Percentiles rank a stretch among this genome's conserved stretches.
Conservation (phyloP, 1,284 basidiomycete genomes). For the Ustilago xerochloae region DNA sequence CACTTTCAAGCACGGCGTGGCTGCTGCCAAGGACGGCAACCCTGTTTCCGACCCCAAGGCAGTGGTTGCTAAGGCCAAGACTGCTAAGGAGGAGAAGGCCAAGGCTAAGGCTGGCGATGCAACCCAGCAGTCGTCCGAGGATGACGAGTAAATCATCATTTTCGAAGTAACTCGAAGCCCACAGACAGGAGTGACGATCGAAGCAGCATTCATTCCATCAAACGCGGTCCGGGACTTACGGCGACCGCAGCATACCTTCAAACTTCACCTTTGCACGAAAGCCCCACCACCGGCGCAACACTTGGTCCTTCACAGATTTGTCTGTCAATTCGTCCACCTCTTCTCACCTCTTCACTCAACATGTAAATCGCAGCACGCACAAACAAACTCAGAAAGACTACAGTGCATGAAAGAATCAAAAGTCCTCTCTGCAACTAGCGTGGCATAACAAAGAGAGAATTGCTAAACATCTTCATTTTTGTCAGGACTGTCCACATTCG, state of each 20-base stretch:
- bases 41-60: constrained; percentile 43
- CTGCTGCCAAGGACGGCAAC: constrained; percentile 52
- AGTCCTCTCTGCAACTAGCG: not conserved
- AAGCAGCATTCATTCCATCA: too few species aligned
- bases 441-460: not conserved
- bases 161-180: too few species aligned
- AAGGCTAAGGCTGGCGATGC: constrained; percentile 20
- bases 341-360: not conserved
- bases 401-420: constrained; percentile 14
- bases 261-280: too few species aligned
- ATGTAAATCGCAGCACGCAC: constrained; percentile 10
- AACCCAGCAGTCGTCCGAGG: not conserved
- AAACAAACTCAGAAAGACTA: constrained; percentile 2
- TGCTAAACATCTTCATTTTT: not conserved
- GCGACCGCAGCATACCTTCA: too few species aligned
- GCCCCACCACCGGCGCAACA: not conserved
- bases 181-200: too few species aligned
- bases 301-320: not conserved
- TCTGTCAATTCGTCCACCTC: not conserved
- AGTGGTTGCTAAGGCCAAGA: constrained; percentile 41
- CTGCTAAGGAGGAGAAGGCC: constrained; percentile 44
- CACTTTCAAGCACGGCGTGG: constrained; percentile 50
- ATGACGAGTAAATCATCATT: constrained; percentile 12
- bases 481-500: not conserved
- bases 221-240: too few species aligned